phyloP scores from a whole-genome alignment of 495 filamentous ascomycete genomes.

The Penicillium subrubescens region DNA sequence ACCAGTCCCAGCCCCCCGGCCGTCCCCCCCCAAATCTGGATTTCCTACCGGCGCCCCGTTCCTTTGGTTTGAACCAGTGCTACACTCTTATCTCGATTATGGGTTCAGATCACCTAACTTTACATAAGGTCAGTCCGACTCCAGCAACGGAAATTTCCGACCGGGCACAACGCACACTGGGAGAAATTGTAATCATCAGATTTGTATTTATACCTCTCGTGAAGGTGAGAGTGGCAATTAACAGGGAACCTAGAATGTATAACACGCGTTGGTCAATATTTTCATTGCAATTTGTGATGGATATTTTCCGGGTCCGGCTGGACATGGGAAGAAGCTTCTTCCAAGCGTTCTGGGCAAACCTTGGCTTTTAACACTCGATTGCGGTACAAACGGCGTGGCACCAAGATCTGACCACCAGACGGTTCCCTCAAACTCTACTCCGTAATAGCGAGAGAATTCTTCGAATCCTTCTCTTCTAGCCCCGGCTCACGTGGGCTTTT shows the following conservation, averaged over 20 bases:
- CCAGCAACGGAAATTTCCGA: slow-evolving; percentile 4
- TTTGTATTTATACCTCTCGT: background rate
- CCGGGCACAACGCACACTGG: background rate
- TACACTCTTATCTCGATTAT: background rate
- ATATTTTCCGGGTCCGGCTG: background rate
- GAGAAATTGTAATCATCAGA: background rate
- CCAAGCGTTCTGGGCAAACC: slow-evolving; percentile 9
- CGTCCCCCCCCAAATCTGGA: background rate
- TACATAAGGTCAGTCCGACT: background rate
- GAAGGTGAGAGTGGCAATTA: background rate
- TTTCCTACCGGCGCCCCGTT: background rate
- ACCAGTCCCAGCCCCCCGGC: background rate
- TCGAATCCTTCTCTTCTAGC: background rate
- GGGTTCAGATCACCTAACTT: background rate
- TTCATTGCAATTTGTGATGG: background rate
- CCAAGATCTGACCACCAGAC: background rate
- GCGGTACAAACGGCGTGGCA: background rate
- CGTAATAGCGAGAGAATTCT: background rate
- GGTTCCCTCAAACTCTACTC: background rate
- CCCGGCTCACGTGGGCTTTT: slow-evolving; percentile 1
- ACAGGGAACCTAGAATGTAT: background rate
- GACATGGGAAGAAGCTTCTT: slow-evolving; percentile 5
- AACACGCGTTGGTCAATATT: background rate
- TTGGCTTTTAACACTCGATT: background rate
- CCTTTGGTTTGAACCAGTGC: background rate